Evolutionary conservation across 805 yeast genomes (phyloP).

Genomic region (Yamadazyma olivae): DNA sequence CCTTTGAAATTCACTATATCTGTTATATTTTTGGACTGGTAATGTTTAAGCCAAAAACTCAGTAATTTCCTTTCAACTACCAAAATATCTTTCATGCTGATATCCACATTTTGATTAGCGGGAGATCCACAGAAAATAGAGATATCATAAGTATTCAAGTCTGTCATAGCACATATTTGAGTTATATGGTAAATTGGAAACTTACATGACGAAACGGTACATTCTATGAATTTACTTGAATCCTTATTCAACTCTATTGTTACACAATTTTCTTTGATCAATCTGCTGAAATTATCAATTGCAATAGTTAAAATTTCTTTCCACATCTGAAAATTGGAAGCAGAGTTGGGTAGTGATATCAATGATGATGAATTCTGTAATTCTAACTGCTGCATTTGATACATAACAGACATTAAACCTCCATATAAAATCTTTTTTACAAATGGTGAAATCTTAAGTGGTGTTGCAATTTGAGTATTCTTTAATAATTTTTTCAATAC

Average conservation of each 20-base stretch:
- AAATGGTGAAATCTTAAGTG: slow-evolving; percentile 36
- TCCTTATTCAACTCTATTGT: slow-evolving; percentile 4
- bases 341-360: slow-evolving; percentile 12
- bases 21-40: slow-evolving; percentile 6
- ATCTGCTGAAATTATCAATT: slow-evolving; percentile 48
- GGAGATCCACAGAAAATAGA: slow-evolving; percentile 82
- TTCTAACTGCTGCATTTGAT: slow-evolving; percentile 29
- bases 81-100: slow-evolving; percentile 31
- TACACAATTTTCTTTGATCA: slow-evolving; percentile 8
- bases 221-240: slow-evolving; percentile 7
- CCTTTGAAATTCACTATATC: slow-evolving; percentile 33
- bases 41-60: slow-evolving; percentile 27
- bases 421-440: slow-evolving; percentile 54
- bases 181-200: slow-evolving; percentile 71
- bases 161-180: slow-evolving; percentile 57
- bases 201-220: slow-evolving; percentile 11
- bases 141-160: slow-evolving; percentile 74
- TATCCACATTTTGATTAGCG: slow-evolving; percentile 56
- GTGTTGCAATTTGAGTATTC: slow-evolving; percentile 35
- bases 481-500: slow-evolving; percentile 58
- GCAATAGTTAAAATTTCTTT: slow-evolving; percentile 67
- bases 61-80: slow-evolving; percentile 31
- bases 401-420: slow-evolving; percentile 24
- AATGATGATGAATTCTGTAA: slow-evolving; percentile 44
- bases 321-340: slow-evolving; percentile 44